Evolutionary conservation across 1,284 basidiomycete species (phyloP).

Genomic region (Melampsora occidentalis): DNA sequence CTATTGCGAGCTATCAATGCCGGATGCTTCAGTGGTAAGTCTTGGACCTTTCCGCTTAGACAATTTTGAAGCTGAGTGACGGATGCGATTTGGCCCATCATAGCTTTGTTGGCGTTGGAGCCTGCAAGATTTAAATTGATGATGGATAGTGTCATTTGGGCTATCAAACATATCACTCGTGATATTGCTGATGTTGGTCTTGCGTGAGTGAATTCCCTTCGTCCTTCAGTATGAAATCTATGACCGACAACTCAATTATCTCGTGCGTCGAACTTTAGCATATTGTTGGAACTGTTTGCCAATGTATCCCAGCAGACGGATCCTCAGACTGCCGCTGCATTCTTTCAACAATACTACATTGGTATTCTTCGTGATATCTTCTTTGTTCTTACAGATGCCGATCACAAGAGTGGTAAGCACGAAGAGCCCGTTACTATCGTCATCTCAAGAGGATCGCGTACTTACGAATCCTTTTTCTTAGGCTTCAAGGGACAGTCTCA

Average conservation of each 20-base stretch:
- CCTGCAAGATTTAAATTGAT: slow-evolving; percentile 94
- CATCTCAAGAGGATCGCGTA: not conserved
- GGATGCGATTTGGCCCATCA: not conserved
- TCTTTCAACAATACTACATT: slow-evolving; percentile 90
- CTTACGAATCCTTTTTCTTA: slow-evolving; percentile 13
- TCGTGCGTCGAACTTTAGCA: slow-evolving; percentile 51
- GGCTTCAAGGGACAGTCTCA: slow-evolving; percentile 54
- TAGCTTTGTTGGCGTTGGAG: slow-evolving; percentile 79
- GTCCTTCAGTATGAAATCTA: not conserved
- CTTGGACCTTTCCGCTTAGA: not conserved
- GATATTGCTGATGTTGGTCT: slow-evolving; percentile 96
- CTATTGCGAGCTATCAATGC: slow-evolving; percentile 87
- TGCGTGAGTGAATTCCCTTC: slow-evolving; percentile 57
- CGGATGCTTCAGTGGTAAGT: slow-evolving; percentile 64
- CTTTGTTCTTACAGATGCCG: slow-evolving; percentile 94
- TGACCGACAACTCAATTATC: not conserved
- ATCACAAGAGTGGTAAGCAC: slow-evolving; percentile 79
- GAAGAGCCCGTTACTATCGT: not conserved
- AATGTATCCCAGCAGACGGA: slow-evolving; percentile 81
- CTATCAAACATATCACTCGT: slow-evolving; percentile 99
- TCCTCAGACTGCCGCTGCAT: slow-evolving; percentile 70
- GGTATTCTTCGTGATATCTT: slow-evolving; percentile 93
- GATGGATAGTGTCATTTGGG: slow-evolving; percentile 99
- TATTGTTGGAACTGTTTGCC: slow-evolving; percentile 90
- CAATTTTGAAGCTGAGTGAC: not conserved